These are phyloP conservation scores for Aspergillus sp. DNA, from an alignment of 2,329 filamentous ascomycete species.

Conservation along the genomic window DNA sequence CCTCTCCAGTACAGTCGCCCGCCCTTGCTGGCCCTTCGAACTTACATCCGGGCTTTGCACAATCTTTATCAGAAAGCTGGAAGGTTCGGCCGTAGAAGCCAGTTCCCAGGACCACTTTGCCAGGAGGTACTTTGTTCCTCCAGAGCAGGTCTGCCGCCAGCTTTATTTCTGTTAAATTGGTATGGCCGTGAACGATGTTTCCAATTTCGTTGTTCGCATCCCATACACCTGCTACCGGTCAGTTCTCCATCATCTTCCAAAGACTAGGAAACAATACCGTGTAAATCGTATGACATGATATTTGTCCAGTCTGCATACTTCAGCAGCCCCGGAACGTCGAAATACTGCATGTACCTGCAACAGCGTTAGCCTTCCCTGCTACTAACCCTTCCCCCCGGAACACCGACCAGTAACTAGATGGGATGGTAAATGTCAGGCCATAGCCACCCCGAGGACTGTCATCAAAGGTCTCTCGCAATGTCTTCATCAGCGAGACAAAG, in stretches of 20 bases:
- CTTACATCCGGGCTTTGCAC: conserved; percentile 8
- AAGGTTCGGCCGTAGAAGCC: conserved; percentile 16
- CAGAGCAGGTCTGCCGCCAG: conserved; percentile 43
- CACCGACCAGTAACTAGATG: conserved; percentile 7
- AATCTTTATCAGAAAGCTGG: background rate
- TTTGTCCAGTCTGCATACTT: background rate
- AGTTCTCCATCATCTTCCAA: no score
- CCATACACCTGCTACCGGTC: background rate
- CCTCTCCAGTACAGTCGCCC: conserved; percentile 20
- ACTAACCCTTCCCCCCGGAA: no score
- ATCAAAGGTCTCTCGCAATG: conserved; percentile 5
- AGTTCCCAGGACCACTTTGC: conserved; percentile 4
- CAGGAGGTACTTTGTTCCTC: conserved; percentile 42
- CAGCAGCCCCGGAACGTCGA: conserved; percentile 2
- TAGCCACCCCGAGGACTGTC: background rate
- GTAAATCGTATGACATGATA: background rate
- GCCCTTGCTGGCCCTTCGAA: conserved; percentile 18
- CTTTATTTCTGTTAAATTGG: conserved; percentile 24
- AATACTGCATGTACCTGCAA: background rate
- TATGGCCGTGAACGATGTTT: background rate
- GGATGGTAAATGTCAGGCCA: conserved; percentile 12
- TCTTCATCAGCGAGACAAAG: conserved; percentile 13
- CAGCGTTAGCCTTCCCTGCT: no score
- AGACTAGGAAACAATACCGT: background rate
- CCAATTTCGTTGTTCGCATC: background rate